Conservation (phyloP, 2,329 filamentous ascomycete species). For the Aspergillus persii region DNA sequence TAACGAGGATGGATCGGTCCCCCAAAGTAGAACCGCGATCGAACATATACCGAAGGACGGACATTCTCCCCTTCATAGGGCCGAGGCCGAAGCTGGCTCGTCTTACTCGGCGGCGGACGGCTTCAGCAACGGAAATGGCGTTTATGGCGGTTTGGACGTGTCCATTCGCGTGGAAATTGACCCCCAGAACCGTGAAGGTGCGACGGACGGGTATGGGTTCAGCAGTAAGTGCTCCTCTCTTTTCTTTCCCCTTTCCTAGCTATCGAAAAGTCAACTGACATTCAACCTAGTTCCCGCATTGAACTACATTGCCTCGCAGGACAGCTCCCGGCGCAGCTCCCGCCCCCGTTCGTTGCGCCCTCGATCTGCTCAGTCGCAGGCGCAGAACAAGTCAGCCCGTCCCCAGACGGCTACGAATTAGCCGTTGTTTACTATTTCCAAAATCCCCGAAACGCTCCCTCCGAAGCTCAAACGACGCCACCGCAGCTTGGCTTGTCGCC, state of each 20-base stretch:
- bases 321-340: slow-evolving; percentile 12
- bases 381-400: slow-evolving; percentile 11
- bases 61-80: slow-evolving; percentile 68
- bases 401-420: slow-evolving; percentile 15
- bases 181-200: slow-evolving; percentile 39
- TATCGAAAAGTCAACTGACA: slow-evolving; percentile 3
- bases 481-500: too few species aligned
- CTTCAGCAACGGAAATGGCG: slow-evolving; percentile 33
- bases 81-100: slow-evolving; percentile 77
- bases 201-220: slow-evolving; percentile 49
- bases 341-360: slow-evolving; percentile 15
- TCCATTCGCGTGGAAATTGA: slow-evolving; percentile 48
- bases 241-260: not conserved
- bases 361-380: slow-evolving; percentile 11
- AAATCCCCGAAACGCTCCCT: too few species aligned
- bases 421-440: not conserved
- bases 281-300: slow-evolving; percentile 19
- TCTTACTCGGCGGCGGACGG: slow-evolving; percentile 68
- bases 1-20: slow-evolving; percentile 20
- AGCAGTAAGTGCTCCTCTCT: slow-evolving; percentile 39
- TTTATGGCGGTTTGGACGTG: slow-evolving; percentile 46
- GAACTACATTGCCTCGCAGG: slow-evolving; percentile 10
- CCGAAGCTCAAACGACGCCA: not conserved
- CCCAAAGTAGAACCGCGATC: slow-evolving; percentile 28
- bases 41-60: slow-evolving; percentile 55